phyloP scores from a whole-genome alignment of 2,329 filamentous ascomycete genomes.

The Aaosphaeria arxii region DNA sequence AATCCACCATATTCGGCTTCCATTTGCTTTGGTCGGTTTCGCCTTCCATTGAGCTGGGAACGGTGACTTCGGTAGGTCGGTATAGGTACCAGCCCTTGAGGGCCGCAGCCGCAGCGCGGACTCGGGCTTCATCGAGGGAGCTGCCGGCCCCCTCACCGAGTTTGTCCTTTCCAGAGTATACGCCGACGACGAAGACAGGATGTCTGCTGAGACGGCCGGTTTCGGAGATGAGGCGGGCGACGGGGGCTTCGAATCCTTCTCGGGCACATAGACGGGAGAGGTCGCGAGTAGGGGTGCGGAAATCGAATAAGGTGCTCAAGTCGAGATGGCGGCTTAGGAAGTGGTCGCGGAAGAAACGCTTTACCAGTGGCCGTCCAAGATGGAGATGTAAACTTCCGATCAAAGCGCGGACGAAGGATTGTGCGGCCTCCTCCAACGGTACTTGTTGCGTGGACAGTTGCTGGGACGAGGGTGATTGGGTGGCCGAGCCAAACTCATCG shows the following conservation, averaged over 20 bases:
- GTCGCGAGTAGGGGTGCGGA: conserved; percentile 80
- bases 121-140: conserved; percentile 73
- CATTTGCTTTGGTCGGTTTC: conserved; percentile 40
- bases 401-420: conserved; percentile 78
- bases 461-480: conserved; percentile 23
- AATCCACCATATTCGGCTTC: conserved; percentile 56
- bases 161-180: conserved; percentile 88
- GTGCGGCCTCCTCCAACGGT: conserved; percentile 59
- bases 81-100: conserved; percentile 97
- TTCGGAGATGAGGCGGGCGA: conserved; percentile 85
- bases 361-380: conserved; percentile 72
- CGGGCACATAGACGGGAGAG: conserved; percentile 78
- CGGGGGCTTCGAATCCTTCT: conserved; percentile 83
- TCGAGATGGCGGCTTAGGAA: conserved; percentile 77
- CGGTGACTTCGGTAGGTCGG: conserved; percentile 60
- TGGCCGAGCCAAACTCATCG: conserved; percentile 77
- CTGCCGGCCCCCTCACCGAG: conserved; percentile 84
- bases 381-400: conserved; percentile 85
- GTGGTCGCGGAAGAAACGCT: conserved; percentile 79
- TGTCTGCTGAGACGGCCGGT: conserved; percentile 81
- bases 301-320: conserved; percentile 75
- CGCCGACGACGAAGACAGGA: conserved; percentile 90
- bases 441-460: conserved; percentile 18
- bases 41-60: conserved; percentile 50
- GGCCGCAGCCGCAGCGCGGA: conserved; percentile 76